These are phyloP conservation scores for Neonectria ditissima DNA, from an alignment of 2,329 filamentous ascomycete genomes.

Conservation along the genomic window DNA sequence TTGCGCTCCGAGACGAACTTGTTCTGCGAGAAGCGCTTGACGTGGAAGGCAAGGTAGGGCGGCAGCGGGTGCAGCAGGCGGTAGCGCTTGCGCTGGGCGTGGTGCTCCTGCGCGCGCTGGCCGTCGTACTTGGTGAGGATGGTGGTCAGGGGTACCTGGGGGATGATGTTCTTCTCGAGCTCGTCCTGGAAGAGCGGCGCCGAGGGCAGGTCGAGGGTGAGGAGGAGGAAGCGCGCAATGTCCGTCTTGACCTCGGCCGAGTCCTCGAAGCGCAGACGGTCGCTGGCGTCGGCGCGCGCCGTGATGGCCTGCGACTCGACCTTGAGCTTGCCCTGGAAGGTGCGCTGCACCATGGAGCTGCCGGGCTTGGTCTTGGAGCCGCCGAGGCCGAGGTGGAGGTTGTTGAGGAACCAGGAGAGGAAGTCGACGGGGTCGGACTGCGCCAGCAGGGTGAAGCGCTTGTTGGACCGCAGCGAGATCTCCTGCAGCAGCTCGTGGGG, in stretches of 20 bases:
- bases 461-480: slow-evolving; percentile 88
- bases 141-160: slow-evolving; percentile 84
- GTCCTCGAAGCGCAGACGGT: slow-evolving; percentile 93
- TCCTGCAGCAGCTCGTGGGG: slow-evolving; percentile 97
- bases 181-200: slow-evolving; percentile 97
- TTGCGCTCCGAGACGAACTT: slow-evolving; percentile 97
- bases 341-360: slow-evolving; percentile 87
- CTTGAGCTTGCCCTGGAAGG: slow-evolving; percentile 92
- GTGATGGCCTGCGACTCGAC: slow-evolving; percentile 96
- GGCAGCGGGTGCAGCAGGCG: slow-evolving; percentile 90
- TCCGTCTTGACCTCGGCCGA: slow-evolving; percentile 83
- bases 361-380: slow-evolving; percentile 88
- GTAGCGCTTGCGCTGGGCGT: slow-evolving; percentile 89
- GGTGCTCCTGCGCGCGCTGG: slow-evolving; percentile 84
- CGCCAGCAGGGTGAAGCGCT: slow-evolving; percentile 88
- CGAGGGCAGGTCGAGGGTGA: slow-evolving; percentile 92
- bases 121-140: slow-evolving; percentile 96
- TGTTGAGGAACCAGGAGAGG: slow-evolving; percentile 96
- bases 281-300: slow-evolving; percentile 86
- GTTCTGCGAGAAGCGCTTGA: slow-evolving; percentile 97
- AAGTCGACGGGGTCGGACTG: slow-evolving; percentile 98
- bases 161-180: slow-evolving; percentile 94
- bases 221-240: slow-evolving; percentile 84
- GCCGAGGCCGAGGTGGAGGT: slow-evolving; percentile 90
- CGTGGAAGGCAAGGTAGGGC: slow-evolving; percentile 91